These are phyloP conservation scores for Arctostaphylos glauca DNA, from an alignment of 148 eudicot genomes.

Conservation along the genomic window DNA sequence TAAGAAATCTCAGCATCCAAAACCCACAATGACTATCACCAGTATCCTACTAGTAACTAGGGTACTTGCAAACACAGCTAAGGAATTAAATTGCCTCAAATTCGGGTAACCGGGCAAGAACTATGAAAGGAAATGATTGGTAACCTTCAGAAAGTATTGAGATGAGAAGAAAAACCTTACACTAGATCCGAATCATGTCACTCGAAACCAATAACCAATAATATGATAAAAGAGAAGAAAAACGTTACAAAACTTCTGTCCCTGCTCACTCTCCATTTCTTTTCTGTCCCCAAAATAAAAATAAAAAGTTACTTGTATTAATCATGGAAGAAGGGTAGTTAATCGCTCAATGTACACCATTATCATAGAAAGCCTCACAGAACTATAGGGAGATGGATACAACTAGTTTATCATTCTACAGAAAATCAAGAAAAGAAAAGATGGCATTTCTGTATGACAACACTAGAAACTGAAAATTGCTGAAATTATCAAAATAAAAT, in stretches of 20 bases:
- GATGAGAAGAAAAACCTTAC: not conserved
- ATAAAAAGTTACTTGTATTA: no score
- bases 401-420: not conserved
- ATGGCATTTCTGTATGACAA: not conserved
- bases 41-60: not conserved
- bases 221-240: not conserved
- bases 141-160: not conserved
- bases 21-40: not conserved
- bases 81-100: not conserved
- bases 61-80: not conserved
- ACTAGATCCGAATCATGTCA: not conserved
- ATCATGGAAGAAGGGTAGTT: not conserved
- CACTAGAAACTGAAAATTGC: not conserved
- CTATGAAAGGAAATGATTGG: not conserved
- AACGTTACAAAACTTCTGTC: not conserved
- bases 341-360: no score
- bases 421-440: not conserved
- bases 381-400: not conserved
- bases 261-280: not conserved
- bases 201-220: not conserved
- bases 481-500: no score
- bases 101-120: not conserved
- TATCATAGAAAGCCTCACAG: no score
- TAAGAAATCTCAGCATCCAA: not conserved
- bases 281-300: not conserved